These are phyloP conservation scores for Alternaria metachromatica DNA, from an alignment of 2,329 filamentous ascomycete species.

Conservation along the genomic window DNA sequence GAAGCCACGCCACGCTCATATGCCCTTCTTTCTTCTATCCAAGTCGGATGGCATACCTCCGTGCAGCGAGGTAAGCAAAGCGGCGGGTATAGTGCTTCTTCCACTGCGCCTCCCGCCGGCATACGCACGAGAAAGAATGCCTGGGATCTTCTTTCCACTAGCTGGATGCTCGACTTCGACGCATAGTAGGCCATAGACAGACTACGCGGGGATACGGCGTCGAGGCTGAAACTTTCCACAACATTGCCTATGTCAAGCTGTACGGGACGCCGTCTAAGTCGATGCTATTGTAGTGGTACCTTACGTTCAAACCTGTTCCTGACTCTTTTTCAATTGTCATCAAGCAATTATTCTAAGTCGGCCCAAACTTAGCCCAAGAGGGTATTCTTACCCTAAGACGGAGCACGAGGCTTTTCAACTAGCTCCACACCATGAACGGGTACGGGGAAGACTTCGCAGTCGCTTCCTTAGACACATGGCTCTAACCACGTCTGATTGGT, in stretches of 20 bases:
- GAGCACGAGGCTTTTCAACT: not conserved
- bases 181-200: not conserved
- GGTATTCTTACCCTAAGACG: constrained; percentile 17
- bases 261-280: constrained; percentile 3
- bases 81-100: not conserved
- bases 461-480: not conserved
- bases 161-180: not conserved
- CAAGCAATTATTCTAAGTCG: constrained; percentile 15
- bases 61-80: not conserved
- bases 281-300: constrained; percentile 5
- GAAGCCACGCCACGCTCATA: not conserved
- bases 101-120: constrained; percentile 3
- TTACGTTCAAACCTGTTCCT: not conserved
- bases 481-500: constrained; percentile 5
- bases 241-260: not conserved
- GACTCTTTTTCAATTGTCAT: constrained; percentile 1
- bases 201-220: not conserved
- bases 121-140: constrained; percentile 7
- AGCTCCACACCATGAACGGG: not conserved
- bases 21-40: not conserved
- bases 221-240: not conserved
- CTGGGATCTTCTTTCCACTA: constrained; percentile 2
- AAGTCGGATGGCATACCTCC: not conserved
- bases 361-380: constrained; percentile 18
- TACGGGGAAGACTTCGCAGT: not conserved